phyloP scores from a whole-genome alignment of 805 yeast species.

The Zygosaccharomyces bisporus region DNA sequence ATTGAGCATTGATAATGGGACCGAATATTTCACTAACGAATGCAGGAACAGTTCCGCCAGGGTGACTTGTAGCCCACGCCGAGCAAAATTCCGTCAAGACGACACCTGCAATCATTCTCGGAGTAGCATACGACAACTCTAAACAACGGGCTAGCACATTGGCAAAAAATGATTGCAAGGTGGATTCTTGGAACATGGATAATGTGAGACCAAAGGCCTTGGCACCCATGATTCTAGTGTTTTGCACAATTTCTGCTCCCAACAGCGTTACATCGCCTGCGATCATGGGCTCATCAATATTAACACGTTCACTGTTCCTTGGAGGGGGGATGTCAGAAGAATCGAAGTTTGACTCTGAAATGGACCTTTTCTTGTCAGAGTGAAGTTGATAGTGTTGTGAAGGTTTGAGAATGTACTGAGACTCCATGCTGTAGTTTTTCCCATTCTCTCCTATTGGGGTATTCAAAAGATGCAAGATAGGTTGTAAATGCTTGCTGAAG shows the following conservation, averaged over 20 bases:
- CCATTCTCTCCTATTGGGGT: constrained; percentile 96
- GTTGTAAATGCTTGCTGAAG: constrained; percentile 54
- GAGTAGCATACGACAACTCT: constrained; percentile 69
- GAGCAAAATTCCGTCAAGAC: constrained; percentile 66
- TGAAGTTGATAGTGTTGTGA: constrained; percentile 43
- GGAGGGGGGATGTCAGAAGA: constrained; percentile 45
- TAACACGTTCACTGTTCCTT: constrained; percentile 57
- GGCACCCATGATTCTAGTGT: constrained; percentile 74
- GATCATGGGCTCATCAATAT: constrained; percentile 89
- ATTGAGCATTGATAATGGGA: constrained; percentile 38
- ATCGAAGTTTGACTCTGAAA: constrained; percentile 23
- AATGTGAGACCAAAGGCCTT: constrained; percentile 67
- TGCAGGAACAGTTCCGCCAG: constrained; percentile 24
- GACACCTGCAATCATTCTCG: constrained; percentile 66
- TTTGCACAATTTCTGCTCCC: constrained; percentile 67
- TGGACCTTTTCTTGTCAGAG: constrained; percentile 33
- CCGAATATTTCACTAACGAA: constrained; percentile 33
- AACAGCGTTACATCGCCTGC: constrained; percentile 87
- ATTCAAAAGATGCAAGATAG: constrained; percentile 65
- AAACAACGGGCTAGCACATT: constrained; percentile 41
- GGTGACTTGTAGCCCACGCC: constrained; percentile 20
- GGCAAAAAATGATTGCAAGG: constrained; percentile 40
- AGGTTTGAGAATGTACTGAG: constrained; percentile 70
- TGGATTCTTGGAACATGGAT: constrained; percentile 44
- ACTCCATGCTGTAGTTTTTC: constrained; percentile 79